Conservation (phyloP, 208 protist species). For the Sergeia podlipaevii region DNA sequence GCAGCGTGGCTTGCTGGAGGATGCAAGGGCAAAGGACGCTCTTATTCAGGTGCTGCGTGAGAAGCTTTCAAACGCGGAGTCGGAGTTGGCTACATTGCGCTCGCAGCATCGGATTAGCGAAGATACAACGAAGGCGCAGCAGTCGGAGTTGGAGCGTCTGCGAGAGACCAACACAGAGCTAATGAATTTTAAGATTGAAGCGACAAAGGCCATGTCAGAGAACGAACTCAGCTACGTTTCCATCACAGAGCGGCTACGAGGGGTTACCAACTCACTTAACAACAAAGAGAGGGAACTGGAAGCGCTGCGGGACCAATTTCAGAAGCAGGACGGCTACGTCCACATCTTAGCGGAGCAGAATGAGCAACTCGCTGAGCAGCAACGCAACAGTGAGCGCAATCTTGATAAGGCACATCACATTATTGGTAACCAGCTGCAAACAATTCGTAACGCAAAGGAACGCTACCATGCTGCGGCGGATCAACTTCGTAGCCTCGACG, state of each 20-base stretch:
- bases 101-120: conserved; percentile 35
- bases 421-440: conserved; percentile 75
- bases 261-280: conserved; percentile 29
- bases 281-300: conserved; percentile 61
- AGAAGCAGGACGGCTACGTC: conserved; percentile 79
- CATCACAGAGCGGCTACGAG: conserved; percentile 63
- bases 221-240: conserved; percentile 78
- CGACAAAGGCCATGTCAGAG: conserved; percentile 55
- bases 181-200: conserved; percentile 50
- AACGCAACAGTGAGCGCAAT: conserved; percentile 28
- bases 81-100: conserved; percentile 33
- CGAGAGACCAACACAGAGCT: conserved; percentile 56
- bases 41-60: conserved; percentile 13
- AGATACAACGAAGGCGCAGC: conserved; percentile 32
- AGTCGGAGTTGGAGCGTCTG: conserved; percentile 45
- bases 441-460: conserved; percentile 61
- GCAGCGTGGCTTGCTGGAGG: conserved; percentile 20
- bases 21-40: conserved; percentile 23
- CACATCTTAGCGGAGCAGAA: conserved; percentile 69
- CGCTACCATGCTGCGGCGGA: conserved; percentile 46
- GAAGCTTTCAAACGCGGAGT: conserved; percentile 9
- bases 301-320: conserved; percentile 56
- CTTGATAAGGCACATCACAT: conserved; percentile 85
- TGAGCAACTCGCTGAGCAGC: conserved; percentile 42
- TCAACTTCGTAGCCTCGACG: conserved; percentile 49